A percentile compares a stretch with the other conserved stretches of the same genome.
Conservation (phyloP, 176 grass and related monocot species). For the Themeda triandra region DNA sequence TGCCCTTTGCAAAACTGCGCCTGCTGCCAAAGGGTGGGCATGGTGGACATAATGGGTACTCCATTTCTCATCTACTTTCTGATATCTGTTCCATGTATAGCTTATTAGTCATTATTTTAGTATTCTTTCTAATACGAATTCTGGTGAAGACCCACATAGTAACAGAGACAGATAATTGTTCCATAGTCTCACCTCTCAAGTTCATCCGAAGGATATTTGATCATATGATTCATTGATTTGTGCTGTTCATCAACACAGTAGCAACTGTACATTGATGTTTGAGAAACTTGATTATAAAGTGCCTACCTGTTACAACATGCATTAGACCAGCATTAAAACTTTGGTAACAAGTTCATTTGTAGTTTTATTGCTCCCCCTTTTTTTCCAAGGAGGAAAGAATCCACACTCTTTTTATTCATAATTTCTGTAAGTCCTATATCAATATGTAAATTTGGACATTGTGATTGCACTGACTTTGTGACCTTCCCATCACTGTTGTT, state of each 20-base stretch:
- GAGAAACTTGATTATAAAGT: not conserved
- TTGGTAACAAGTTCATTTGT: not conserved
- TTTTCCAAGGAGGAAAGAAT: not conserved
- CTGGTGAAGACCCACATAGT: not conserved
- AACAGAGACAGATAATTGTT: not conserved
- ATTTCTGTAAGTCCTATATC: not conserved
- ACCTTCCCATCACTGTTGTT: not conserved
- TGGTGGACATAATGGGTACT: constrained; percentile 94
- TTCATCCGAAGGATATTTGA: not conserved
- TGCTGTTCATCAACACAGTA: not conserved
- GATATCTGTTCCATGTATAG: not conserved
- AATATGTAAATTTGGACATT: not conserved
- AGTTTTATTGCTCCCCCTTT: not conserved
- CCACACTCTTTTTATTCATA: not conserved
- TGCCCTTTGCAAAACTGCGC: constrained; percentile 84
- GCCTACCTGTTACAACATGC: not conserved
- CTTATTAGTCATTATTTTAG: not conserved
- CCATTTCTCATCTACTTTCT: not conserved
- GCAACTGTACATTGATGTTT: not conserved
- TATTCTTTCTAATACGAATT: constrained; percentile 2
- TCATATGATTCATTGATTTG: not conserved
- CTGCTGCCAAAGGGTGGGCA: constrained; percentile 95
- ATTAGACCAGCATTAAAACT: not conserved
- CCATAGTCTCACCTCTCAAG: not conserved
- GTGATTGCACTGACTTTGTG: not conserved